Evolutionary conservation across 192 early-diverging fungal species (phyloP).

Genomic region (Linnemannia exigua): DNA sequence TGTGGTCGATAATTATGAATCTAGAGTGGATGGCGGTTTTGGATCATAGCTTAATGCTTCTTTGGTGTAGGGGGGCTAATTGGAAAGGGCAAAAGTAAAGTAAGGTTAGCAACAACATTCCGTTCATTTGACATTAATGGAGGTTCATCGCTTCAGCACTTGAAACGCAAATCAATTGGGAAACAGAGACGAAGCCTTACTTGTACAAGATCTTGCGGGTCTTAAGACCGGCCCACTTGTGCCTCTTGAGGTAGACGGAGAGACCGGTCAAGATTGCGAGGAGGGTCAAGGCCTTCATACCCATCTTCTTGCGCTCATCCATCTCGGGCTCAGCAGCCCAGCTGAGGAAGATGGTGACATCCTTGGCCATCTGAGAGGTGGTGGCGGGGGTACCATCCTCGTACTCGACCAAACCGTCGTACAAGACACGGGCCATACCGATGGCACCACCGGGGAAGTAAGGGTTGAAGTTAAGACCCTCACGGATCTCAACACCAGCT

Average conservation of each 20-base stretch:
- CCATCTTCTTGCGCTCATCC: constrained; percentile 97
- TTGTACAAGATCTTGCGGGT: constrained; percentile 91
- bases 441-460: constrained; percentile 99
- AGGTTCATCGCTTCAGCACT: not conserved
- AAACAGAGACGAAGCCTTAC: constrained; percentile 9
- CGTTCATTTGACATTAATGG: too few relatives aligned
- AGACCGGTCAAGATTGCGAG: constrained; percentile 79
- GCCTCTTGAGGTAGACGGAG: constrained; percentile 91
- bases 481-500: constrained; percentile 92
- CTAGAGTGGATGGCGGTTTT: constrained; percentile 14
- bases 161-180: not conserved
- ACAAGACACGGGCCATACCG: constrained; percentile 94
- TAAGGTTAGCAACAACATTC: not conserved
- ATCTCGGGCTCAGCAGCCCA: constrained; percentile 99
- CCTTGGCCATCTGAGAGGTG: constrained; percentile 97
- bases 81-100: not conserved
- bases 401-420: constrained; percentile 95
- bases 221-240: constrained; percentile 95
- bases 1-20: constrained; percentile 35
- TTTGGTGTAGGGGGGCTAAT: constrained; percentile 51
- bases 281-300: constrained; percentile 88
- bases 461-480: constrained; percentile 98
- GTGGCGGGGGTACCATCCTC: constrained; percentile 97
- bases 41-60: constrained; percentile 42
- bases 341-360: constrained; percentile 92